Evolutionary conservation across 768 basidiomycete species (phyloP).

Genomic region (Tulasnella sp.): DNA sequence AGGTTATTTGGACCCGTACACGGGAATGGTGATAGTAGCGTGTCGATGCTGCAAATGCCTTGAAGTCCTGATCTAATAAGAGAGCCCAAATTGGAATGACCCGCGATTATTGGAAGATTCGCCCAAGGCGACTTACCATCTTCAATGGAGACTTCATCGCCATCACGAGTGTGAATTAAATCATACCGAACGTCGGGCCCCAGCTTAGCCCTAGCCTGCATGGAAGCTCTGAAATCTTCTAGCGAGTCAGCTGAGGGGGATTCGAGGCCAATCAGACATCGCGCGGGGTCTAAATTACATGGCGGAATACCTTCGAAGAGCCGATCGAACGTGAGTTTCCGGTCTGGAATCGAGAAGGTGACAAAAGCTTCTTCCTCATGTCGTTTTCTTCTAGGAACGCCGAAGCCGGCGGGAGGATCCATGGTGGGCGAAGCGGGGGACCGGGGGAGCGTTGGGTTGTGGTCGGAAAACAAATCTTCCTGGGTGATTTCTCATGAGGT

Average conservation of each 20-base stretch:
- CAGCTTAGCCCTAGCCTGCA: conserved; percentile 60
- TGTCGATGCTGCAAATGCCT: conserved; percentile 6
- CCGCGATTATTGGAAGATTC: background rate
- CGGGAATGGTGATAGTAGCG: conserved; percentile 18
- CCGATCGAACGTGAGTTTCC: conserved; percentile 40
- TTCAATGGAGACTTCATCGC: conserved; percentile 59
- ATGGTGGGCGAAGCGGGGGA: conserved; percentile 46
- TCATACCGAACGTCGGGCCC: conserved; percentile 37
- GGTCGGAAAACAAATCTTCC: conserved; percentile 40
- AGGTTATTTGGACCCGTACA: background rate
- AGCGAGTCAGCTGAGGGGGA: conserved; percentile 54
- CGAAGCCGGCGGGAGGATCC: conserved; percentile 51
- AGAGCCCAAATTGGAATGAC: background rate
- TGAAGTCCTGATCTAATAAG: conserved; percentile 20
- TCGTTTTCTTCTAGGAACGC: conserved; percentile 32
- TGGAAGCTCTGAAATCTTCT: conserved; percentile 52
- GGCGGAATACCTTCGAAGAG: conserved; percentile 42
- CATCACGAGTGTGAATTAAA: conserved; percentile 53
- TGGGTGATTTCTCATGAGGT: conserved; percentile 35
- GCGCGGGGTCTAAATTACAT: conserved; percentile 26
- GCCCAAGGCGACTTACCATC: conserved; percentile 51
- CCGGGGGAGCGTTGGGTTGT: conserved; percentile 43
- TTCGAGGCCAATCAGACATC: conserved; percentile 4
- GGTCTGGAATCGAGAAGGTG: conserved; percentile 40
- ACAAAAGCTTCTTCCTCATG: conserved; percentile 34